phyloP scores from a whole-genome alignment of 2,329 filamentous ascomycete genomes.

The Ascomycota sp. region DNA sequence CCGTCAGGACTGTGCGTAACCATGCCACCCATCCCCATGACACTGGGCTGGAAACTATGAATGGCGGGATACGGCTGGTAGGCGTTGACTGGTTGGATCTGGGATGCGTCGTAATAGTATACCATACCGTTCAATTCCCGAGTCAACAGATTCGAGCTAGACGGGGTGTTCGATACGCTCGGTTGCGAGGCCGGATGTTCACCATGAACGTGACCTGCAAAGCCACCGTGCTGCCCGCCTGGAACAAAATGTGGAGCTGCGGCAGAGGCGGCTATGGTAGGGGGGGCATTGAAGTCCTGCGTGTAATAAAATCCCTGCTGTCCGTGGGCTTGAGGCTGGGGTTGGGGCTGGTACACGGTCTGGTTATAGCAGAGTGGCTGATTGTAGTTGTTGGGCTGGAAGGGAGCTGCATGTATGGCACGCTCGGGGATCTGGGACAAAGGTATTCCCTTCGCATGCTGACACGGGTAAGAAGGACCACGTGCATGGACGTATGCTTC shows the following conservation, averaged over 20 bases:
- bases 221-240: slow-evolving; percentile 25
- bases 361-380: slow-evolving; percentile 36
- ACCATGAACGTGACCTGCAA: slow-evolving; percentile 21
- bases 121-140: slow-evolving; percentile 93
- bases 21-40: slow-evolving; percentile 60
- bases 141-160: slow-evolving; percentile 34
- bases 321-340: slow-evolving; percentile 11
- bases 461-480: slow-evolving; percentile 48
- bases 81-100: slow-evolving; percentile 34
- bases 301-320: slow-evolving; percentile 52
- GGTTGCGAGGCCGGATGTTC: slow-evolving; percentile 15
- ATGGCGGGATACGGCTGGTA: slow-evolving; percentile 28
- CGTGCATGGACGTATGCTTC: slow-evolving; percentile 45
- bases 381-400: slow-evolving; percentile 55
- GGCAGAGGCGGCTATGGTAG: slow-evolving; percentile 27
- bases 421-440: slow-evolving; percentile 84
- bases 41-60: slow-evolving; percentile 32
- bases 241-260: slow-evolving; percentile 37
- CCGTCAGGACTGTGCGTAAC: slow-evolving; percentile 47
- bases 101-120: slow-evolving; percentile 76
- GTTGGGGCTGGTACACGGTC: slow-evolving; percentile 16
- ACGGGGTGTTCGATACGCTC: slow-evolving; percentile 7
- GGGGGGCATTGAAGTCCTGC: slow-evolving; percentile 21
- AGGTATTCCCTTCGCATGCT: slow-evolving; percentile 56
- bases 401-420: slow-evolving; percentile 74